Percentiles rank a stretch among this genome's conserved stretches.
Conservation (phyloP, 2,329 filamentous ascomycete species). For the Myriosclerotinia curreyana region DNA sequence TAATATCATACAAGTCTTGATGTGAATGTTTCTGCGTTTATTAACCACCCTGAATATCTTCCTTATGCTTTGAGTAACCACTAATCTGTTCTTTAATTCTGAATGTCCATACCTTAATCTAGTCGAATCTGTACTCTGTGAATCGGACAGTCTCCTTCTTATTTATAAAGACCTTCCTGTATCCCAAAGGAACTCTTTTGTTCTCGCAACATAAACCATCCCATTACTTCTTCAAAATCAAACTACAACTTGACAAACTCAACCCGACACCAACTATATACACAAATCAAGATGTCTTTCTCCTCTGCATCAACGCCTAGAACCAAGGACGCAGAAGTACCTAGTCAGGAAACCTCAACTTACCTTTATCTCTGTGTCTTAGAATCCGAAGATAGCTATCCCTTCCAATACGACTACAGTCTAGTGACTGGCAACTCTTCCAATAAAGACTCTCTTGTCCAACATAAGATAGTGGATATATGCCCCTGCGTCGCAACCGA, state of each 20-base stretch:
- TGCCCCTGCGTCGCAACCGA: neutral
- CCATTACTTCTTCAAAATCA: neutral
- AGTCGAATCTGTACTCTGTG: neutral
- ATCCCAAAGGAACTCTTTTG: neutral
- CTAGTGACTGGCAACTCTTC: neutral
- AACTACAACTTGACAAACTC: too few species aligned
- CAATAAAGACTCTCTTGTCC: neutral
- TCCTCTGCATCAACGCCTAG: too few species aligned
- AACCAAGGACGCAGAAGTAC: neutral
- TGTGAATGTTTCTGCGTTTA: too few species aligned
- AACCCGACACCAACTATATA: neutral
- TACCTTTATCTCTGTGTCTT: slow-evolving; percentile 1
- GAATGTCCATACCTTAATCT: too few species aligned
- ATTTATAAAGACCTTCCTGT: neutral
- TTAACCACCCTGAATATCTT: too few species aligned
- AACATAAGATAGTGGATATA: neutral
- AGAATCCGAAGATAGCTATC: neutral
- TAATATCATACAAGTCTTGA: too few species aligned
- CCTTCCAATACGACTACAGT: neutral
- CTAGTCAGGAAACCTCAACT: neutral
- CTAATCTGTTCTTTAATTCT: too few species aligned
- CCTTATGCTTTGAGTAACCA: too few species aligned
- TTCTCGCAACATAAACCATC: too few species aligned
- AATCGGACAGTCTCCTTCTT: too few species aligned
- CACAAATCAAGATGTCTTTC: neutral